Evolutionary conservation across 1,284 basidiomycete genomes (phyloP).

Genomic region (Clitocybe nebularis): DNA sequence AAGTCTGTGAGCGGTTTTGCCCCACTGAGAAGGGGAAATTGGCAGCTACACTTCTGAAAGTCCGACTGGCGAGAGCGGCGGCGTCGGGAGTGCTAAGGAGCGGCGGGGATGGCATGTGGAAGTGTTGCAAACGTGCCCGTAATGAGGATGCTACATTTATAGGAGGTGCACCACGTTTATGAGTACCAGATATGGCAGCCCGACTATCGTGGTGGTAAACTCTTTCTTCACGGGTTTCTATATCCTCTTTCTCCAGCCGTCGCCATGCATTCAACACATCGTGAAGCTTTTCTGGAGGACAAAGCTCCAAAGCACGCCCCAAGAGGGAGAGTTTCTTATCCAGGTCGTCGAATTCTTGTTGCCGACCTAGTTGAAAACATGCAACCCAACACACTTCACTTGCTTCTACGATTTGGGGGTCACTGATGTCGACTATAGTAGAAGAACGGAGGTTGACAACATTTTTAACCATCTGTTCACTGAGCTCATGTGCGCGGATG

Average conservation of each 20-base stretch:
- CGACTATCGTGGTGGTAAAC: conserved; percentile 28
- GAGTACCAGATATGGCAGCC: conserved; percentile 21
- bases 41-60: conserved; percentile 73
- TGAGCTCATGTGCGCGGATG: conserved; percentile 64
- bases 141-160: conserved; percentile 45
- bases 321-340: conserved; percentile 67
- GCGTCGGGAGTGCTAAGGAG: conserved; percentile 66
- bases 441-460: conserved; percentile 46
- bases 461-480: conserved; percentile 66
- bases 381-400: conserved; percentile 83
- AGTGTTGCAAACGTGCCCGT: conserved; percentile 53
- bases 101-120: conserved; percentile 63
- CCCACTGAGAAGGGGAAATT: conserved; percentile 67
- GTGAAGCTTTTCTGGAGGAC: conserved; percentile 74
- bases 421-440: conserved; percentile 30
- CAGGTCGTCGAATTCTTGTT: conserved; percentile 69
- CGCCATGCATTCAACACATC: conserved; percentile 76
- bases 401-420: conserved; percentile 53
- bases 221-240: conserved; percentile 44
- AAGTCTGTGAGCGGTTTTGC: conserved; percentile 42
- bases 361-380: conserved; percentile 81
- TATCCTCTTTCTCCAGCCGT: conserved; percentile 59
- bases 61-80: conserved; percentile 67
- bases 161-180: conserved; percentile 19
- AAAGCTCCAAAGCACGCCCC: conserved; percentile 84